Evolutionary conservation across 371 early-diverging fungal genomes (phyloP).

Genomic region (Actinomortierella wolfii): DNA sequence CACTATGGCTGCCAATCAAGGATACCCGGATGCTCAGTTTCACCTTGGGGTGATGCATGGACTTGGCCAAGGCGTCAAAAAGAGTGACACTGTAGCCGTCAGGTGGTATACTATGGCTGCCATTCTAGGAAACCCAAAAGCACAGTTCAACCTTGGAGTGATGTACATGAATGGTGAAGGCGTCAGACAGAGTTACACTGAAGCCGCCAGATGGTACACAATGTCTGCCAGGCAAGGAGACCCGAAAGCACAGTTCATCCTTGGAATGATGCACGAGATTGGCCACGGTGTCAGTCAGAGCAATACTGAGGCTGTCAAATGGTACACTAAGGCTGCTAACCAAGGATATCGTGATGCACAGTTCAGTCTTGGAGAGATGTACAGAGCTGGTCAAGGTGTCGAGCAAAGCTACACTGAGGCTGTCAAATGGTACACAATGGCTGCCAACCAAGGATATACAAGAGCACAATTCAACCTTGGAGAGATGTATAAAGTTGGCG

Average conservation of each 20-base stretch:
- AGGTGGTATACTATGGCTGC: conserved; percentile 86
- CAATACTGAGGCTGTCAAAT: conserved; percentile 62
- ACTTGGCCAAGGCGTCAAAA: conserved; percentile 79
- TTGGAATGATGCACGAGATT: conserved; percentile 79
- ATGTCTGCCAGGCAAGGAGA: conserved; percentile 71
- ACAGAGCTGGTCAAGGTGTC: conserved; percentile 77
- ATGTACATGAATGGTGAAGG: conserved; percentile 87
- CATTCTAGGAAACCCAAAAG: conserved; percentile 73
- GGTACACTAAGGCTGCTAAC: conserved; percentile 78
- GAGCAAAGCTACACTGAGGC: conserved; percentile 56
- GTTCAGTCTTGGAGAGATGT: conserved; percentile 87
- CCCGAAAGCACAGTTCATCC: conserved; percentile 77
- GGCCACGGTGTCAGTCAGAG: conserved; percentile 73
- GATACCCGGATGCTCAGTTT: conserved; percentile 62
- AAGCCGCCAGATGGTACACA: conserved; percentile 74
- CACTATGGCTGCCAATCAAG: conserved; percentile 60
- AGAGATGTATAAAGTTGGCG: conserved; percentile 80
- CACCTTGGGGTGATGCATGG: conserved; percentile 81
- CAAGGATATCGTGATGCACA: conserved; percentile 87
- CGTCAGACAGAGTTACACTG: conserved; percentile 57
- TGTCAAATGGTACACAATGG: conserved; percentile 56
- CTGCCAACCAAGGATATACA: conserved; percentile 50
- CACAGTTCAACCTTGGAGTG: conserved; percentile 80
- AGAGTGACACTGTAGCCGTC: conserved; percentile 65
- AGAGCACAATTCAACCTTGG: conserved; percentile 57